Conservation (phyloP, 2,329 filamentous ascomycete species). For the Pyricularia sp. region DNA sequence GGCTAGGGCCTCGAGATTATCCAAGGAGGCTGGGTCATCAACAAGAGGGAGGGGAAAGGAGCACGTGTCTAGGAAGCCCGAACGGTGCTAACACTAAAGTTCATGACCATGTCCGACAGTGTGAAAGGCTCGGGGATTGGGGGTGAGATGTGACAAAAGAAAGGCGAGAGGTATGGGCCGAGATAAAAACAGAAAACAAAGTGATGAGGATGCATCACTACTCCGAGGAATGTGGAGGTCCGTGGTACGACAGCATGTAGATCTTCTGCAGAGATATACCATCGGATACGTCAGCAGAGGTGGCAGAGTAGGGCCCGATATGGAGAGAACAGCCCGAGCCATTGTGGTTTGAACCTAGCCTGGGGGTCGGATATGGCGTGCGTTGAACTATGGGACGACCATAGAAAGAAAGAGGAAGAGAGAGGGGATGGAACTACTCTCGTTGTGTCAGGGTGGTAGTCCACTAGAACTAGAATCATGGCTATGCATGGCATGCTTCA, state of each 20-base stretch:
- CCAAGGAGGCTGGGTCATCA: not conserved
- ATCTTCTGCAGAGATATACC: not conserved
- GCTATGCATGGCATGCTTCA: not conserved
- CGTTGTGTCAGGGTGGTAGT: not conserved
- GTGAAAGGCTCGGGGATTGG: not conserved
- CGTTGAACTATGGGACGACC: not conserved
- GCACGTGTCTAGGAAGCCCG: not conserved
- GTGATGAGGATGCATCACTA: not conserved
- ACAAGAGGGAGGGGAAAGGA: not conserved
- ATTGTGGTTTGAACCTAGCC: not conserved
- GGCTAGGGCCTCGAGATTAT: not conserved
- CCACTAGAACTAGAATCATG: not conserved
- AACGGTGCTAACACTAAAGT: not conserved
- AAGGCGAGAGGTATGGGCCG: not conserved
- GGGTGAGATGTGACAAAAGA: not conserved
- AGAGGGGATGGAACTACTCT: not conserved
- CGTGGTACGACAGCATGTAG: not conserved
- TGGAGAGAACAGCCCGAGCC: not conserved
- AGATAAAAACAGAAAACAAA: slow-evolving; percentile 1
- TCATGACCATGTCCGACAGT: not conserved
- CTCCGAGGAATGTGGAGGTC: not conserved
- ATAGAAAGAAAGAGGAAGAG: not conserved
- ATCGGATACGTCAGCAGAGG: not conserved
- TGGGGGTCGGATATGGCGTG: not conserved
- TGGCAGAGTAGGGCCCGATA: not conserved